Base-by-base conservation (phyloP, 495 filamentous ascomycete species). In the Aspergillus conjunctus region DNA sequence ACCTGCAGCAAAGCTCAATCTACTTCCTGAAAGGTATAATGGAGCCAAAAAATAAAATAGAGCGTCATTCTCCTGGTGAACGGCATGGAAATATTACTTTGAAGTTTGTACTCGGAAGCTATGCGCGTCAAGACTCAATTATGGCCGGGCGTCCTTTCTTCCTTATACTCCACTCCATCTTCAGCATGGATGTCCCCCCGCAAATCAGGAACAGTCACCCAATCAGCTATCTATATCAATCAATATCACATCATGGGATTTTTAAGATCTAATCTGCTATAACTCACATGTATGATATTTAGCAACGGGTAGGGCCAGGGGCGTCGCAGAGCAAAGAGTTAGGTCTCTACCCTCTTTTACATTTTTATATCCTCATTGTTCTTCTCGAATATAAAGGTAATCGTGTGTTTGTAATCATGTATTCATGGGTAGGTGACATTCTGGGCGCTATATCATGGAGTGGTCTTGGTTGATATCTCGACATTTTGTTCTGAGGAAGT, bases 91-190 rank as follows among this genome's bases (percentile, higher is more conserved):
- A 2, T 26, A 26, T 26, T 26, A 5, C 26, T 26, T 2, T 26
- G 75, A 75, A 26, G 26, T 0, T 61, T 71, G 6, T 65, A n/a
- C n/a, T n/a, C n/a, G n/a, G n/a, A n/a, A n/a, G n/a, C n/a, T n/a
- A n/a, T n/a, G n/a, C n/a, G n/a, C n/a, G n/a, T n/a, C n/a, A n/a
- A n/a, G n/a, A n/a, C n/a, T n/a, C n/a, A n/a, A n/a, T n/a, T n/a
- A 63, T 79, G 4, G 72, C 75, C 20, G 73, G 76, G 54, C 77
- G 79, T 46, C 76, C 77, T 26, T 68, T 8, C 72, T 71, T 5
- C 59, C 61, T 7, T 71, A 73, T 44, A 53, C 76, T 11, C 77
- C 46, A 53, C 76, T 11, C 77, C 77, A 9, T 64, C 65, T 30
- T 54, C 77, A 31, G 59, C n/a, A 73, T 75, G 58, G 68, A 74